These are phyloP conservation scores for Rosa persica DNA, from an alignment of 306 rosid genomes.

Conservation along the genomic window DNA sequence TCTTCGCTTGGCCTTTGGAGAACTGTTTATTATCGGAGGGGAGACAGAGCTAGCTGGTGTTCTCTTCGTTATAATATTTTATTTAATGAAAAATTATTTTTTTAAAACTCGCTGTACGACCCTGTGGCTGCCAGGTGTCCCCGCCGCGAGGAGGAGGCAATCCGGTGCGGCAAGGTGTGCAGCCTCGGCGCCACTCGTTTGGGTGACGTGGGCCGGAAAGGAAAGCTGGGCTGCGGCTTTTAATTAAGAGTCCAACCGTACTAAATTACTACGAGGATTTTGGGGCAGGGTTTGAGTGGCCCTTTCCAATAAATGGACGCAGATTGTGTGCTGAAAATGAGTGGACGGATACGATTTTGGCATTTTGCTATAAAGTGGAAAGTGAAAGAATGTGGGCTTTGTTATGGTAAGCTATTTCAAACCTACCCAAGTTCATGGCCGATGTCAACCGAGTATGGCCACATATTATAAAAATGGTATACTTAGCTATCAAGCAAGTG, in stretches of 20 bases:
- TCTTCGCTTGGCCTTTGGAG: not conserved
- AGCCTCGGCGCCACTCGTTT: not conserved
- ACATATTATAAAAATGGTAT: not conserved
- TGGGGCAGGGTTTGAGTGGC: too few relatives aligned
- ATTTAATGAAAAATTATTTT: not conserved
- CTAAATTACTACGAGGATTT: too few relatives aligned
- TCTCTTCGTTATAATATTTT: not conserved
- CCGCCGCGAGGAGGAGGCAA: conserved; percentile 4
- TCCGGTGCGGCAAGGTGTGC: conserved; percentile 21
- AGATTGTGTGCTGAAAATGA: too few relatives aligned
- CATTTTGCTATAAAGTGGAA: too few relatives aligned
- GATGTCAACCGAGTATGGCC: not conserved
- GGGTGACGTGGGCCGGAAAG: not conserved
- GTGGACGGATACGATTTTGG: too few relatives aligned
- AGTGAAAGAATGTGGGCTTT: too few relatives aligned
- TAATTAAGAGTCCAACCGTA: too few relatives aligned
- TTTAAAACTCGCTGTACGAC: conserved; percentile 11
- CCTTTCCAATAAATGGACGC: too few relatives aligned
- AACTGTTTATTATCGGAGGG: not conserved
- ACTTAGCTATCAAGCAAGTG: not conserved
- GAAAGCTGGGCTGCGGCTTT: too few relatives aligned
- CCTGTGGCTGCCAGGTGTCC: conserved; percentile 35
- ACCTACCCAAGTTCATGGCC: not conserved
- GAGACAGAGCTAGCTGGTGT: not conserved
- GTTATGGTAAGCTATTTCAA: too few relatives aligned